Percentiles rank a stretch among this genome's conserved stretches.
Conservation (phyloP, 495 filamentous ascomycete species). For the Aspergillus coremiiformis region DNA sequence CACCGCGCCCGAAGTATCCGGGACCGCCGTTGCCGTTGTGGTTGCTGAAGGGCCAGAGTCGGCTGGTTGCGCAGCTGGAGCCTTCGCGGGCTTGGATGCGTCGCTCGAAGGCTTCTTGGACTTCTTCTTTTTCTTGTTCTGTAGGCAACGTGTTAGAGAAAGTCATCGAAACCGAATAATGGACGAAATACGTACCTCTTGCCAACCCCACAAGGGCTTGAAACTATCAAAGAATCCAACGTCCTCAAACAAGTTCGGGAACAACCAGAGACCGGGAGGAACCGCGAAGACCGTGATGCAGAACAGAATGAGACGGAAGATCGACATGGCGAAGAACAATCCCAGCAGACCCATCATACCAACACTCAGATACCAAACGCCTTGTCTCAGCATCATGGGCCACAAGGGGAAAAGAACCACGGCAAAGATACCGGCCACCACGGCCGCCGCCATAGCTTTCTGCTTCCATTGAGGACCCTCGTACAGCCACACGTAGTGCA, state of each 20-base stretch:
- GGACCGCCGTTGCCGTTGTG: conserved; percentile 49
- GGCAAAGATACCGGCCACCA: conserved; percentile 71
- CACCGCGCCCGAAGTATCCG: conserved; percentile 39
- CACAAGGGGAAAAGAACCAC: conserved; percentile 95
- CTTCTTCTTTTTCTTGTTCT: conserved; percentile 54
- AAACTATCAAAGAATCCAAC: conserved; percentile 98
- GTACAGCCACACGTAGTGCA: conserved; percentile 96
- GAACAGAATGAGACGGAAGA: conserved; percentile 94
- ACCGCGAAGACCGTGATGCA: conserved; percentile 78
- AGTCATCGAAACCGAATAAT: not conserved
- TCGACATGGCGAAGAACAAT: conserved; percentile 95
- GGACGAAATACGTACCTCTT: conserved; percentile 58
- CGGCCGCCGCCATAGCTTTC: conserved; percentile 80
- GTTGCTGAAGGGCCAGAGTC: conserved; percentile 51
- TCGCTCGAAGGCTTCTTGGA: conserved; percentile 54
- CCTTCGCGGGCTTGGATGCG: conserved; percentile 23
- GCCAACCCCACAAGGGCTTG: conserved; percentile 95
- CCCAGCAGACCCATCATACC: conserved; percentile 86
- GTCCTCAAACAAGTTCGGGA: conserved; percentile 97
- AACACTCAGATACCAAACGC: conserved; percentile 97
- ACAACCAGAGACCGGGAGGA: conserved; percentile 90
- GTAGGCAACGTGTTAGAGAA: conserved; percentile 10
- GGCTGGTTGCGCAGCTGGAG: conserved; percentile 8
- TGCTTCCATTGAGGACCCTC: conserved; percentile 90
- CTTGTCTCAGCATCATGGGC: conserved; percentile 83